A percentile compares a stretch with the other conserved stretches of the same genome.
These are phyloP conservation scores for Elaeagnus macrophylla DNA, from an alignment of 306 rosid species.

Conservation along the genomic window DNA sequence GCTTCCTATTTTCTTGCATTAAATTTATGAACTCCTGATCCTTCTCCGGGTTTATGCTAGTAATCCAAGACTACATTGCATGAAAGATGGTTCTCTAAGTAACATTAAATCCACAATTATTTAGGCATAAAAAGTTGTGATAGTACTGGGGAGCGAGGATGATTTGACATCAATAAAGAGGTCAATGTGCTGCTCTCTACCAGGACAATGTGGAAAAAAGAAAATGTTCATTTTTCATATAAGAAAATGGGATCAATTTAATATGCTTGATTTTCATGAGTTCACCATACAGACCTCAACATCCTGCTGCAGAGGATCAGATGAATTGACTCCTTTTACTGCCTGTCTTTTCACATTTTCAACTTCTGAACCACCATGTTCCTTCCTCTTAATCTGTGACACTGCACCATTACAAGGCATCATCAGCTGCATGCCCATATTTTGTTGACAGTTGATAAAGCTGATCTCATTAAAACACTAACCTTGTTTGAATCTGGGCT, in stretches of 20 bases:
- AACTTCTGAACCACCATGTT: conserved; percentile 20
- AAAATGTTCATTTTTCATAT: not conserved
- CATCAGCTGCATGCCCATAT: conserved; percentile 10
- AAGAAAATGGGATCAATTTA: not conserved
- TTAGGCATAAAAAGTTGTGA: conserved; percentile 6
- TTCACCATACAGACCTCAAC: conserved; percentile 38
- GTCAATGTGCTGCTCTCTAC: not conserved
- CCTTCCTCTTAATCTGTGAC: conserved; percentile 52
- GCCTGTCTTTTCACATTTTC: conserved; percentile 30
- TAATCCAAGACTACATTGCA: conserved; percentile 24
- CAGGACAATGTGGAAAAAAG: not conserved
- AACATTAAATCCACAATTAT: conserved; percentile 10
- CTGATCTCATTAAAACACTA: conserved; percentile 17
- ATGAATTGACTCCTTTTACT: conserved; percentile 18
- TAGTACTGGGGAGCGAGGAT: no score
- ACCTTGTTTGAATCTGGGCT: conserved; percentile 36
- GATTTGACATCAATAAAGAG: not conserved
- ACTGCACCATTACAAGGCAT: conserved; percentile 26
- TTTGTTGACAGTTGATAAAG: not conserved
- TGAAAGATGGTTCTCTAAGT: not conserved
- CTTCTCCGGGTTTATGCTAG: conserved; percentile 19
- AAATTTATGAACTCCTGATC: conserved; percentile 38
- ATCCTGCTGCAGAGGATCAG: conserved; percentile 19
- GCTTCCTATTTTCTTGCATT: conserved; percentile 50
- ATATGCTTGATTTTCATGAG: not conserved